A percentile compares a stretch with the other conserved stretches of the same genome.
Conservation (phyloP, 805 yeast species). For the Saturnispora sanitii region DNA sequence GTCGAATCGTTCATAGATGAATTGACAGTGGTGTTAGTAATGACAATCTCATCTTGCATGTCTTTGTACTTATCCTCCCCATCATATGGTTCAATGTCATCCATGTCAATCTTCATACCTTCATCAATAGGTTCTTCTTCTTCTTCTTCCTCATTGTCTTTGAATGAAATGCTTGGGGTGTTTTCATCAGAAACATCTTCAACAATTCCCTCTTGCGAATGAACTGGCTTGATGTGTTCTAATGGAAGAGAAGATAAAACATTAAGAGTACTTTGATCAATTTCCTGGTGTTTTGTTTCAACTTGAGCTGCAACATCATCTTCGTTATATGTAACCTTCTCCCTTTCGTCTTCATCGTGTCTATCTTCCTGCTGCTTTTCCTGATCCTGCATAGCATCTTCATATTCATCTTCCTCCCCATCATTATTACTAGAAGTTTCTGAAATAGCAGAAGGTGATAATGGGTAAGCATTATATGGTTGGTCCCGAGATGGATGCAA, state of each 20-base stretch:
- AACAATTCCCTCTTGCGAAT: background rate
- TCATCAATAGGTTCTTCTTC: background rate
- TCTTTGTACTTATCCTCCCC: background rate
- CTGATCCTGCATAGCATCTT: background rate
- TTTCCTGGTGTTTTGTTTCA: too few relatives aligned
- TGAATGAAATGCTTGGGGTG: too few relatives aligned
- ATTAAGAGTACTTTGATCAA: too few relatives aligned
- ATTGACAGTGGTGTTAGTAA: slow-evolving; percentile 6
- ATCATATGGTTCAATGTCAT: background rate
- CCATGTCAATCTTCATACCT: background rate
- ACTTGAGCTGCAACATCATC: background rate
- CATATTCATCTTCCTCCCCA: background rate
- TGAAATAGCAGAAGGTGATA: slow-evolving; percentile 2
- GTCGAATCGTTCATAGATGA: background rate
- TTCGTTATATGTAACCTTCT: background rate
- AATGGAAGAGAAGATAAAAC: background rate
- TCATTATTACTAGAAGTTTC: background rate
- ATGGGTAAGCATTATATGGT: background rate
- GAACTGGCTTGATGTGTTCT: background rate
- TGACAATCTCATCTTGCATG: slow-evolving; percentile 1
- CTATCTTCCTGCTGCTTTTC: background rate
- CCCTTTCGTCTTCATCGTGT: background rate
- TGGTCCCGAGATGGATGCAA: slow-evolving; percentile 1
- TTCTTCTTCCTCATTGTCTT: background rate
- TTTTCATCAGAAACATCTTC: background rate